phyloP scores from a whole-genome alignment of 2,329 filamentous ascomycete genomes.

The Alternaria ethzedia region DNA sequence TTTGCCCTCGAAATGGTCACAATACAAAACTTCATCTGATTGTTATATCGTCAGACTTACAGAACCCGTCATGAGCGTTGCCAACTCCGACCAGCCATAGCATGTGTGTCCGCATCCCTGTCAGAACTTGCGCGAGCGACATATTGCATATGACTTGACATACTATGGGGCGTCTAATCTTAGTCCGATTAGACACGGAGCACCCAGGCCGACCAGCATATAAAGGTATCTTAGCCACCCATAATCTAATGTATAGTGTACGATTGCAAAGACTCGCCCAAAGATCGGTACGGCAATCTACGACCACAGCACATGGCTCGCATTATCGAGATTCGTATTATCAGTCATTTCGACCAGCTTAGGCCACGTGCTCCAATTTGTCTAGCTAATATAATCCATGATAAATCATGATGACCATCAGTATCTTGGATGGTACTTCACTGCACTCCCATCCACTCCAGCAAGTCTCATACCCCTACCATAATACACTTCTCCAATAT shows the following conservation, averaged over 20 bases:
- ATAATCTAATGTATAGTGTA: neutral
- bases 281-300: neutral
- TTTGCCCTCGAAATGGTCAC: neutral
- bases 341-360: neutral
- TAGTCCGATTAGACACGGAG: conserved; percentile 6
- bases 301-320: neutral
- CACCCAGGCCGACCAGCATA: conserved; percentile 1
- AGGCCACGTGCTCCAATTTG: neutral
- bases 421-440: neutral
- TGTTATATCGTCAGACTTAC: neutral
- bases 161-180: conserved; percentile 3
- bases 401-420: neutral
- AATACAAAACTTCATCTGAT: neutral
- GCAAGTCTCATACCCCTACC: neutral
- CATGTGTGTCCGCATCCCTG: neutral
- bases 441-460: neutral
- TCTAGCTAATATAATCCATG: neutral
- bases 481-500: neutral
- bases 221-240: neutral
- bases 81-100: neutral
- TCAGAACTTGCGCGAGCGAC: neutral
- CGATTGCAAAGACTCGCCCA: neutral
- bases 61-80: neutral
- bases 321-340: neutral
- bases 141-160: conserved; percentile 5